Conservation (phyloP, 2,329 filamentous ascomycete species). For the Neocatenulostroma microsporum region DNA sequence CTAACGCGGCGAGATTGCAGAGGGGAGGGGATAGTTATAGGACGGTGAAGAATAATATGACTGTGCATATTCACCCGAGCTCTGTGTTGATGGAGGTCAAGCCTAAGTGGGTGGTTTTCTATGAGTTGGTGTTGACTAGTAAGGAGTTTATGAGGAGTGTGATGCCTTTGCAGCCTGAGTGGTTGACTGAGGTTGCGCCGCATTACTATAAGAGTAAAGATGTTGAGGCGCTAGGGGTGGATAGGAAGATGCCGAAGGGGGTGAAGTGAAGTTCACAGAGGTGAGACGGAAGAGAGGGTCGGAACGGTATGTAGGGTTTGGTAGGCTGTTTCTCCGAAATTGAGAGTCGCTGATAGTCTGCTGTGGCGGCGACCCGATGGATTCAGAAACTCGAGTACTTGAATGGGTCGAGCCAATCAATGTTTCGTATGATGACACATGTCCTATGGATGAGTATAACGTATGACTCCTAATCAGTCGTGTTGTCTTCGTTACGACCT, state of each 20-base stretch:
- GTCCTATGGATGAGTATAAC: no score
- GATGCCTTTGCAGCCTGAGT: constrained; percentile 74
- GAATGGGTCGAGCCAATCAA: no score
- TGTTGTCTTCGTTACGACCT: no score
- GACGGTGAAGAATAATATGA: constrained; percentile 82
- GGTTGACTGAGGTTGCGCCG: constrained; percentile 83
- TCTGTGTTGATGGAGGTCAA: constrained; percentile 71
- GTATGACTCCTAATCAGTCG: no score
- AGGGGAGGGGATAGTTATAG: constrained; percentile 80
- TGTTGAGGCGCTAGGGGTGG: constrained; percentile 66
- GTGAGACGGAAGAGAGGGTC: no score
- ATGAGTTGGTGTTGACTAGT: constrained; percentile 70
- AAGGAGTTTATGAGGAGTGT: constrained; percentile 91
- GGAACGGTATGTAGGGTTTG: no score
- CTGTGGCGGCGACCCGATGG: no score
- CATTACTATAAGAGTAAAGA: constrained; percentile 94
- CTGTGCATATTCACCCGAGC: constrained; percentile 85
- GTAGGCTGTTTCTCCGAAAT: no score
- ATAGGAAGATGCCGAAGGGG: constrained; percentile 65
- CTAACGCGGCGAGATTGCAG: constrained; percentile 78
- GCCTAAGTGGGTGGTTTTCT: constrained; percentile 83
- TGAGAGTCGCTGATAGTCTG: no score
- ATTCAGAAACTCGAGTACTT: no score
- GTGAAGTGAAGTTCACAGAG: no score
- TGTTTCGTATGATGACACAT: no score